Conservation (phyloP, 106 monocot species). For the Phalaenopsis equestris region DNA sequence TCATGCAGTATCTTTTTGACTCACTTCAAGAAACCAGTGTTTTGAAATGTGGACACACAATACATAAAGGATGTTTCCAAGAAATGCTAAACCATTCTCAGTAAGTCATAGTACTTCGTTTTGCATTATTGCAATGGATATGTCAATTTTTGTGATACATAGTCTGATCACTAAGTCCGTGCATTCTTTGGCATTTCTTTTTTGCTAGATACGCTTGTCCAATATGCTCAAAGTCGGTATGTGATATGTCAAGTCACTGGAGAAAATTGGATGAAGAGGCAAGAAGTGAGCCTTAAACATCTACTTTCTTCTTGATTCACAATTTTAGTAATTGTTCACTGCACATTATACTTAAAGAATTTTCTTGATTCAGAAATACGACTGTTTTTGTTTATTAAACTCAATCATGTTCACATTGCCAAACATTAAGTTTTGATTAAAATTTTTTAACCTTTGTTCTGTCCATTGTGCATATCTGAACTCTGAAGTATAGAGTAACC, state of each 20-base stretch:
- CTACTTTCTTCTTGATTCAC: background rate
- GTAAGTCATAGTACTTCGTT: slow-evolving; percentile 26
- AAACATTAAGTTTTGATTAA: background rate
- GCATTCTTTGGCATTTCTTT: slow-evolving; percentile 5
- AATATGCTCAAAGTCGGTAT: slow-evolving; percentile 60
- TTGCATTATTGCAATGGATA: background rate
- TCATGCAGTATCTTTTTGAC: slow-evolving; percentile 89
- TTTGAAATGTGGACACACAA: slow-evolving; percentile 83
- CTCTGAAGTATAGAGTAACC: background rate
- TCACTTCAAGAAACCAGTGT: slow-evolving; percentile 70
- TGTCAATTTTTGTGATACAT: background rate
- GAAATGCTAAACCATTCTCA: slow-evolving; percentile 74
- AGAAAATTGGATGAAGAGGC: slow-evolving; percentile 61
- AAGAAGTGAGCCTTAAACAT: slow-evolving; percentile 2
- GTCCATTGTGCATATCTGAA: background rate
- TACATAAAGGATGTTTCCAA: slow-evolving; percentile 52
- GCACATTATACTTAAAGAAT: background rate
- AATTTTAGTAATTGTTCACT: background rate
- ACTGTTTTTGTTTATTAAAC: background rate
- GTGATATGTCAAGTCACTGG: slow-evolving; percentile 65
- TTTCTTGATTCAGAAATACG: background rate
- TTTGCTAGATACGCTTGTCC: slow-evolving; percentile 55
- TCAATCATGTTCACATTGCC: background rate
- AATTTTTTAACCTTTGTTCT: background rate
- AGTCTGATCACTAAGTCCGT: background rate